Conservation (phyloP, 495 filamentous ascomycete species). For the Gamarada debralockiae region DNA sequence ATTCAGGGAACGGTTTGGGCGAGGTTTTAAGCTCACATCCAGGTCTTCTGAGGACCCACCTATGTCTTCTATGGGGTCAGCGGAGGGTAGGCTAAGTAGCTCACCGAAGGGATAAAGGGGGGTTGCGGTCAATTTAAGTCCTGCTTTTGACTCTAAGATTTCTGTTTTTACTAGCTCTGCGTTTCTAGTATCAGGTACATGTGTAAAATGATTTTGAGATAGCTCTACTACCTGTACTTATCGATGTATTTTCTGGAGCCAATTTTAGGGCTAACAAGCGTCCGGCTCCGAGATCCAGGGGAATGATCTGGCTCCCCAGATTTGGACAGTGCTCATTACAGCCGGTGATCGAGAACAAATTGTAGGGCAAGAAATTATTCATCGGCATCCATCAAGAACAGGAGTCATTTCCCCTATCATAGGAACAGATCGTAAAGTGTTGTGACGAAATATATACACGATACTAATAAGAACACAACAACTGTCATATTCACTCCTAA, state of each 20-base stretch:
- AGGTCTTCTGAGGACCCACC: conserved; percentile 4
- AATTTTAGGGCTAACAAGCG: not conserved
- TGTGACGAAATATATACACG: too few relatives aligned
- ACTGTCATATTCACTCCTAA: too few relatives aligned
- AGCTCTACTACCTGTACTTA: not conserved
- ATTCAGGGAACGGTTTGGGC: conserved; percentile 33
- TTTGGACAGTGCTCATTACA: too few relatives aligned
- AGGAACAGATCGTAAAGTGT: too few relatives aligned
- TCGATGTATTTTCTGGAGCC: not conserved
- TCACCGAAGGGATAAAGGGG: conserved; percentile 10
- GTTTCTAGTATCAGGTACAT: not conserved
- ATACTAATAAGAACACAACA: too few relatives aligned
- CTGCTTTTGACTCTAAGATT: conserved; percentile 1
- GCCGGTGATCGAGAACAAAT: too few relatives aligned
- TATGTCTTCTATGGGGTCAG: conserved; percentile 12
- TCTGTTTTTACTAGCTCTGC: not conserved
- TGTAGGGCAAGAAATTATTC: too few relatives aligned
- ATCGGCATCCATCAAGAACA: too few relatives aligned
- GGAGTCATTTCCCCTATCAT: too few relatives aligned
- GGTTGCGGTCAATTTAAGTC: conserved; percentile 3
- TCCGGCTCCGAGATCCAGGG: too few relatives aligned
- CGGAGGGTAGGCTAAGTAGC: conserved; percentile 5
- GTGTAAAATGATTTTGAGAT: not conserved
- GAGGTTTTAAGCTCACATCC: conserved; percentile 29
- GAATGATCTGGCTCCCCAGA: too few relatives aligned